These are phyloP conservation scores for Ophiobolus disseminans DNA, from an alignment of 2,329 filamentous ascomycete species.

Conservation along the genomic window DNA sequence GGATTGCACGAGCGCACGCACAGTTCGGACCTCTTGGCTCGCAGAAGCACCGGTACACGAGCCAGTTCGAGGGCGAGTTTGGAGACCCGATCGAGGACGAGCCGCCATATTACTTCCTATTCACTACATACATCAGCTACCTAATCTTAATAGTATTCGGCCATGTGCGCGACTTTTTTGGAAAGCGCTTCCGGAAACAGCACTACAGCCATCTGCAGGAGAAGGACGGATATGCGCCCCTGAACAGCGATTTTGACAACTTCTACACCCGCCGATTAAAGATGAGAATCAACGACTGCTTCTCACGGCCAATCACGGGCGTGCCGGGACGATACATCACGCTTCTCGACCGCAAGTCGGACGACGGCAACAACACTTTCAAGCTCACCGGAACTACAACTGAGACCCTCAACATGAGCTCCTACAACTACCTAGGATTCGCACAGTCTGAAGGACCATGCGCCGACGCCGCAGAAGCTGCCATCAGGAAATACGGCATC, in stretches of 20 bases:
- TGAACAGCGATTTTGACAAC: slow-evolving; percentile 98
- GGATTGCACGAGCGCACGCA: slow-evolving; percentile 78
- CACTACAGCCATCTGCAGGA: slow-evolving; percentile 85
- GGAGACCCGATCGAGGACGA: slow-evolving; percentile 89
- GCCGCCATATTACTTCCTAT: slow-evolving; percentile 93
- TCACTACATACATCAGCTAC: slow-evolving; percentile 99
- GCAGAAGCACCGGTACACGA: slow-evolving; percentile 84
- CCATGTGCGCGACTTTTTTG: slow-evolving; percentile 96
- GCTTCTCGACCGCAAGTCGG: slow-evolving; percentile 85
- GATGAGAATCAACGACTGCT: slow-evolving; percentile 95
- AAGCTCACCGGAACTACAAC: slow-evolving; percentile 87
- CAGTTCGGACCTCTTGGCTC: slow-evolving; percentile 89
- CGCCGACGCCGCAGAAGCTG: slow-evolving; percentile 88
- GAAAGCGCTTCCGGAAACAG: slow-evolving; percentile 88
- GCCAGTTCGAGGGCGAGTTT: slow-evolving; percentile 83
- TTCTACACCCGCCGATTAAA: slow-evolving; percentile 95
- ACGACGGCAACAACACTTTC: slow-evolving; percentile 92
- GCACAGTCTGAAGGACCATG: slow-evolving; percentile 97
- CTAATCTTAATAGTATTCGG: slow-evolving; percentile 94
- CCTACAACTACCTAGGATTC: slow-evolving; percentile 99
- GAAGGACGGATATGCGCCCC: slow-evolving; percentile 87
- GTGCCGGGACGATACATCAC: slow-evolving; percentile 95
- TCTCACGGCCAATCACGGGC: slow-evolving; percentile 88
- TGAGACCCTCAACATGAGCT: slow-evolving; percentile 97
- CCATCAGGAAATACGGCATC: slow-evolving; percentile 84